phyloP scores from a whole-genome alignment of 192 early-diverging fungal genomes.

The Cladochytrium replicatum region DNA sequence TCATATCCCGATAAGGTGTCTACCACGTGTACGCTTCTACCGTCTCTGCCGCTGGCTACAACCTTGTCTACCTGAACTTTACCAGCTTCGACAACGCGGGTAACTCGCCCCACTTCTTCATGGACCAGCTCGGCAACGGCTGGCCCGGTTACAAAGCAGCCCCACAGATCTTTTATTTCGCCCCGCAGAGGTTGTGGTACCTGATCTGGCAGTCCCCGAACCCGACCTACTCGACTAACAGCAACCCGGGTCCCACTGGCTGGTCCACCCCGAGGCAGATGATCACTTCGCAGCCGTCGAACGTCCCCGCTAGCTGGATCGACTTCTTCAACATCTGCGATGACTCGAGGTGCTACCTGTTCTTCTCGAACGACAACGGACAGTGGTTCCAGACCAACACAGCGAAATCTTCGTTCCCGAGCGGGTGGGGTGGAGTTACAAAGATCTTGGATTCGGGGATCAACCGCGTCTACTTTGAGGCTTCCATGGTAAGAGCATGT shows the following conservation, averaged over 20 bases:
- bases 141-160: conserved; percentile 9
- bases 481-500: no score
- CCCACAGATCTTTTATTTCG: conserved; percentile 13
- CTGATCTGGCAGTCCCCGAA: conserved; percentile 13
- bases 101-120: conserved; percentile 6
- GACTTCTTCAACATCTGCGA: background rate
- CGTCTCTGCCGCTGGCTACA: conserved; percentile 10
- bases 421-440: background rate
- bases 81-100: conserved; percentile 5
- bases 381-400: background rate
- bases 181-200: conserved; percentile 5
- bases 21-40: conserved; percentile 9
- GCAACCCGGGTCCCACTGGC: background rate
- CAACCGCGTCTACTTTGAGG: background rate
- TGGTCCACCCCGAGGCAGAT: conserved; percentile 1
- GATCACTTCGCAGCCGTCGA: conserved; percentile 3
- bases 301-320: background rate
- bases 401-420: background rate
- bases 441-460: background rate
- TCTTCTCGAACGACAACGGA: background rate
- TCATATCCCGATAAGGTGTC: no score
- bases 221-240: conserved; percentile 8
- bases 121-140: conserved; percentile 3
- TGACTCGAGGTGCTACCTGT: background rate
- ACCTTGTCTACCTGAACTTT: conserved; percentile 11